Evolutionary conservation across 371 early-diverging fungal genomes (phyloP).

Genomic region (Apophysomyces elegans): DNA sequence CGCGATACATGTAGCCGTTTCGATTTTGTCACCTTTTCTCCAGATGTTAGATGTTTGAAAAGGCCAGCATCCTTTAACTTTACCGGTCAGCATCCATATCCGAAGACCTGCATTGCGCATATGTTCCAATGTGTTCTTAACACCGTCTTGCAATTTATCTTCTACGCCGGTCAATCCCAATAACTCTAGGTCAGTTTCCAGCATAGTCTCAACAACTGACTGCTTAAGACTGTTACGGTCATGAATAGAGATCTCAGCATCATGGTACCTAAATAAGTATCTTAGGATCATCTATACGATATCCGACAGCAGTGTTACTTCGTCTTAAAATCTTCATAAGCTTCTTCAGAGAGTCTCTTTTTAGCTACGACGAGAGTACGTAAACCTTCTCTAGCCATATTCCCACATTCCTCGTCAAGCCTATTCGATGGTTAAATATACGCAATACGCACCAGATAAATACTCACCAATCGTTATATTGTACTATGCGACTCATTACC

Average conservation of each 20-base stretch:
- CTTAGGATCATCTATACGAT: background rate
- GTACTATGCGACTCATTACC: conserved; percentile 93
- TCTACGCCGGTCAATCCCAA: conserved; percentile 99
- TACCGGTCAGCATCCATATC: conserved; percentile 99
- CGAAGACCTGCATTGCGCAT: conserved; percentile 96
- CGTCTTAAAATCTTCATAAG: conserved; percentile 70
- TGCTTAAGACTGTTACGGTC: conserved; percentile 78
- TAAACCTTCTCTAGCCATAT: conserved; percentile 99
- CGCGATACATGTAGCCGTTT: conserved; percentile 99
- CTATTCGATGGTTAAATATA: conserved; percentile 17
- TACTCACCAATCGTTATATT: conserved; percentile 91
- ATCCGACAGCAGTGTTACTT: conserved; percentile 27
- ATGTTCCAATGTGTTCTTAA: conserved; percentile 90
- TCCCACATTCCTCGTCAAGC: conserved; percentile 98
- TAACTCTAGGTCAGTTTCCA: conserved; percentile 92
- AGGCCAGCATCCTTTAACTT: background rate
- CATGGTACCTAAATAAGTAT: conserved; percentile 57
- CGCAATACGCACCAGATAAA: background rate
- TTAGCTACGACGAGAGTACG: conserved; percentile 97
- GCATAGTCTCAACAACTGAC: conserved; percentile 63
- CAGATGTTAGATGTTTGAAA: background rate
- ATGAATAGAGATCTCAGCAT: conserved; percentile 75
- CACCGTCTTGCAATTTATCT: conserved; percentile 97
- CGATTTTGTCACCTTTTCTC: conserved; percentile 94
- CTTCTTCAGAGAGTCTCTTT: conserved; percentile 80